Evolutionary conservation across 1,139 yeast genomes (phyloP).

Genomic region (Candida dubliniensis): DNA sequence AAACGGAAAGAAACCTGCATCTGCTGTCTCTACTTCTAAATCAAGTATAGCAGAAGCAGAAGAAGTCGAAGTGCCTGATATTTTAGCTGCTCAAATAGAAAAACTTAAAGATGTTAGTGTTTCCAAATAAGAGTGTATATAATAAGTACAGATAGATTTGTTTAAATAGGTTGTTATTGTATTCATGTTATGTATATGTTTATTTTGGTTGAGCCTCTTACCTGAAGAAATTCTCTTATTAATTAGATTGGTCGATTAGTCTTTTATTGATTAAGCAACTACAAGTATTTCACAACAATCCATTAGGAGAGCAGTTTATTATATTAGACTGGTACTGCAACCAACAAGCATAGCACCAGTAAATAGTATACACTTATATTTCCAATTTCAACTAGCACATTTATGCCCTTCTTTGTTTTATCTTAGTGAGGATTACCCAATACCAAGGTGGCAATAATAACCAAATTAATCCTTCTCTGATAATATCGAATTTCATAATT

Average conservation of each 20-base stretch:
- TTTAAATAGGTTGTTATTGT: background rate
- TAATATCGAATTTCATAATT: slow-evolving; percentile 15
- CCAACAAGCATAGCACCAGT: too few species aligned
- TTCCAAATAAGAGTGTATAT: slow-evolving; percentile 11
- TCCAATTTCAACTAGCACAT: too few species aligned
- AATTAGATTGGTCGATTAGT: too few species aligned
- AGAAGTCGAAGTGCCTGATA: slow-evolving; percentile 46
- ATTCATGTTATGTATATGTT: too few species aligned
- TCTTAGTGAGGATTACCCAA: slow-evolving; percentile 24
- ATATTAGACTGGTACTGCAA: too few species aligned
- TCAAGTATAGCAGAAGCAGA: slow-evolving; percentile 23
- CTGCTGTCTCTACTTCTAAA: slow-evolving; percentile 4
- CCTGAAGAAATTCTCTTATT: too few species aligned
- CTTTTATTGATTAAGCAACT: too few species aligned
- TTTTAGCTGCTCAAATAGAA: slow-evolving; percentile 40
- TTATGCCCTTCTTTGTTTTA: slow-evolving; percentile 9
- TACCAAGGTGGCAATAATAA: slow-evolving; percentile 44
- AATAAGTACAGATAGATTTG: background rate
- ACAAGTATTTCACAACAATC: too few species aligned
- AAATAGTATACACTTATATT: too few species aligned
- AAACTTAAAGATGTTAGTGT: slow-evolving; percentile 39
- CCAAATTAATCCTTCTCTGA: slow-evolving; percentile 15
- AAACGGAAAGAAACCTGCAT: background rate
- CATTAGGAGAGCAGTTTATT: too few species aligned
- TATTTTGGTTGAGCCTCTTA: too few species aligned